Base-by-base conservation (phyloP, 805 yeast genomes). In the Clavispora vitiphila region DNA sequence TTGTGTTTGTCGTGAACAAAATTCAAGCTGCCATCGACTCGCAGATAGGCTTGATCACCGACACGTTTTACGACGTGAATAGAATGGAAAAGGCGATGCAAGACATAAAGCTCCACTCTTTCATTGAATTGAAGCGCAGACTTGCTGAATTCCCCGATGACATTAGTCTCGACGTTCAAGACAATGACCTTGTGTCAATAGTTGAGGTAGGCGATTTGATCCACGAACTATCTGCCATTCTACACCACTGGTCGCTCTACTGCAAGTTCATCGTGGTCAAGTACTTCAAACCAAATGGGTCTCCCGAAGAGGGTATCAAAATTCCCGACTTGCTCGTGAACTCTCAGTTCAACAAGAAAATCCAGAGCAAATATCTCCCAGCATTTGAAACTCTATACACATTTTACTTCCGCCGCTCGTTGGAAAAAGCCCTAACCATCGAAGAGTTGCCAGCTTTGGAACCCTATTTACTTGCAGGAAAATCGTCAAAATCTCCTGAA, bases 21-120 rank as follows among this genome's bases (percentile, higher is more conserved):
- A 82, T 93, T 24, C 96, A 91, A 62, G 69, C 77, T 38, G 99
- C 93, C 57, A 82, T 93, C 23, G 99, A 93, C 57, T 72, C 90
- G n/a, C 99, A 93, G 57, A 83, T 91, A 20, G 95, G 95, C 1
- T 69, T 93, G 34, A 85, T 93, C 4, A 71, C 86, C 41, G 98
- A 91, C 60, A 86, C 93, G 0, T 87, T 86, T 55, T 77, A 81
- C 66, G 97, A 90, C 51, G 74, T 78, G 22, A 74, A 86, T 48
- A 70, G 81, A 21, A 55, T 89, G 4, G 80, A 74, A 22, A 71
- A 76, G 45, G 57, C 74, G 8, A 51, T 85, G 19, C 71, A 72
- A 41, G 86, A 81, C 19, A 70, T 83, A 37, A 65, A 69, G 18
- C 57, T 66, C 16, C 85, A 86, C 57, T 47, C 48, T 8, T 69